phyloP scores from a whole-genome alignment of 441 rosid genomes.

The Adansonia gregorii region DNA sequence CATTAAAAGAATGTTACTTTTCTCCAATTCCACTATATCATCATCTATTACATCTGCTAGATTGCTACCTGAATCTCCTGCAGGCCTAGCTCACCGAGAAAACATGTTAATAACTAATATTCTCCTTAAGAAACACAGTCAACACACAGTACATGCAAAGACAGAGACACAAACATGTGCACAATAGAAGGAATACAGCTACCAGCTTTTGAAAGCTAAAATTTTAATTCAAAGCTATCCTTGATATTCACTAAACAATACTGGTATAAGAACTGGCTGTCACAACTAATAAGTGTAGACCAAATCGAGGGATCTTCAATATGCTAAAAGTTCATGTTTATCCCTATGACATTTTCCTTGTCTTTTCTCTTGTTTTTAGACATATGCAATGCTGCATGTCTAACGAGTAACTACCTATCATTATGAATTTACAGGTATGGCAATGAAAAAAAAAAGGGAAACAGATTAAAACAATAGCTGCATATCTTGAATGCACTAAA shows the following conservation, averaged over 20 bases:
- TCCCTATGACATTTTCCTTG: not conserved
- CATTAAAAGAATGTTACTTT: slow-evolving; percentile 96
- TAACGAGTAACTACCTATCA: slow-evolving; percentile 2
- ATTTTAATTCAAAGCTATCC: not conserved
- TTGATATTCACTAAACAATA: not conserved
- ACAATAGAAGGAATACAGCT: not conserved
- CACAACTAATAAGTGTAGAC: not conserved
- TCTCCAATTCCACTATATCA: slow-evolving; percentile 90
- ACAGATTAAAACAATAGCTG: not conserved
- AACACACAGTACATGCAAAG: not conserved
- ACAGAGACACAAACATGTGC: not conserved
- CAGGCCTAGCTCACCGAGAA: slow-evolving; percentile 67
- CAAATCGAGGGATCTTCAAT: not conserved
- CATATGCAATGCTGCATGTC: not conserved
- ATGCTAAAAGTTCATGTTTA: not conserved
- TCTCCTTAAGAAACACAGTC: slow-evolving; percentile 15
- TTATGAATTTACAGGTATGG: not conserved
- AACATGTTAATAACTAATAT: slow-evolving; percentile 39
- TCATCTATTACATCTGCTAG: slow-evolving; percentile 54
- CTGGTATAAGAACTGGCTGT: not conserved
- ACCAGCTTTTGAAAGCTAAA: not conserved
- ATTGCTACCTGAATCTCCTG: slow-evolving; percentile 55
- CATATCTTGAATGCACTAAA: slow-evolving; percentile 20
- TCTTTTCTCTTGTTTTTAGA: not conserved
- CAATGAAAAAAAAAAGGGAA: not conserved